These are phyloP conservation scores for Parietaria judaica DNA, from an alignment of 306 rosid species.

Conservation along the genomic window DNA sequence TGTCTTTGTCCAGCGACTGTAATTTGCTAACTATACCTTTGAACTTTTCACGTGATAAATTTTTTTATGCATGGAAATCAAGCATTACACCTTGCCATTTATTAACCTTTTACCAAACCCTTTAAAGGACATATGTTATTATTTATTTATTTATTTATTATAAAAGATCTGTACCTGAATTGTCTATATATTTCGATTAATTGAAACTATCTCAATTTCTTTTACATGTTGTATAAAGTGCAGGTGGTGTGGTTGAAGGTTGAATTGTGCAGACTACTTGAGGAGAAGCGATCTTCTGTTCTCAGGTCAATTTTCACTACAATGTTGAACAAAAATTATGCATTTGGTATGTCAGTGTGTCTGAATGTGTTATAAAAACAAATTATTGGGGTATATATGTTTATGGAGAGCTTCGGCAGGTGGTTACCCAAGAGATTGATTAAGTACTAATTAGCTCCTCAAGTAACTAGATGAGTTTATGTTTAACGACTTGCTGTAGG, in stretches of 20 bases:
- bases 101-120: too few relatives aligned
- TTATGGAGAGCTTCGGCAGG: not conserved
- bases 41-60: too few relatives aligned
- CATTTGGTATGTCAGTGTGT: not conserved
- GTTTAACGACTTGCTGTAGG: too few relatives aligned
- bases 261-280: constrained; percentile 79
- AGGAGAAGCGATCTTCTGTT: constrained; percentile 83
- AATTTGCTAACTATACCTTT: not conserved
- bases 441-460: too few relatives aligned
- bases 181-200: not conserved
- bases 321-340: constrained; percentile 1
- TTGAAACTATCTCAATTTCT: too few relatives aligned
- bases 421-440: too few relatives aligned
- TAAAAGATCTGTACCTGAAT: not conserved
- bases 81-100: too few relatives aligned
- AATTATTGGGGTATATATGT: not conserved
- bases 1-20: constrained; percentile 2
- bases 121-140: not conserved
- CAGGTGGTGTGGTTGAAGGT: constrained; percentile 89
- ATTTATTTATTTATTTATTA: not conserved
- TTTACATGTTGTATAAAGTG: constrained; percentile 15
- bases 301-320: constrained; percentile 51
- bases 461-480: not conserved
- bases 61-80: too few relatives aligned
- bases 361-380: not conserved